These are phyloP conservation scores for Polysphondylium violaceum DNA, from an alignment of 78 protist genomes.

Conservation along the genomic window DNA sequence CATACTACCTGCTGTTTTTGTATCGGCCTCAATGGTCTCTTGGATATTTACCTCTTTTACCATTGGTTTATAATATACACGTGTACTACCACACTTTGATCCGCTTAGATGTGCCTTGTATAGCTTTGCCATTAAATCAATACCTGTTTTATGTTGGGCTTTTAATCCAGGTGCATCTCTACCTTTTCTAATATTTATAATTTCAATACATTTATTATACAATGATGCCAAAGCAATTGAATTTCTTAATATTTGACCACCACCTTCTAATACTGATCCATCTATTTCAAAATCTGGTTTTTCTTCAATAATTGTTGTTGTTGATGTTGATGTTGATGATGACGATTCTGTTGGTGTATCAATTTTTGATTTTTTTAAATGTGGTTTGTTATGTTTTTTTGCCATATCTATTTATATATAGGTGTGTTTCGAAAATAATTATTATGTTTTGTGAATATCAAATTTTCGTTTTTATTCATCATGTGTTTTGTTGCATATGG, in stretches of 20 bases:
- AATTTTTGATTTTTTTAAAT: slow-evolving; percentile 14
- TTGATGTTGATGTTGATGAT: too few relatives aligned
- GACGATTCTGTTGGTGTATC: neutral
- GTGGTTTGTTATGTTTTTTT: slow-evolving; percentile 23
- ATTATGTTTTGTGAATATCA: neutral
- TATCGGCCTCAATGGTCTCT: slow-evolving; percentile 59
- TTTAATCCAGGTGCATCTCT: slow-evolving; percentile 81
- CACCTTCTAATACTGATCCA: slow-evolving; percentile 87
- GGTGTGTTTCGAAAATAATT: neutral
- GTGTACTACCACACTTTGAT: neutral
- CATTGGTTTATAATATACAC: slow-evolving; percentile 48
- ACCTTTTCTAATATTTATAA: slow-evolving; percentile 74
- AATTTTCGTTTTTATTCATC: neutral
- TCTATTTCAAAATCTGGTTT: slow-evolving; percentile 31
- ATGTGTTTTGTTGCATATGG: too few relatives aligned
- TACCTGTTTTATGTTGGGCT: slow-evolving; percentile 83
- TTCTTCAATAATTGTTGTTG: neutral
- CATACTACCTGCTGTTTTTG: slow-evolving; percentile 82
- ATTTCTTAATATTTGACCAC: slow-evolving; percentile 89
- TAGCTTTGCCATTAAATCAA: slow-evolving; percentile 72
- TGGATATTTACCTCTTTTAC: neutral
- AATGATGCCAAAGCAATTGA: slow-evolving; percentile 61
- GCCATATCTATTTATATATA: neutral
- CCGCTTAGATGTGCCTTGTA: slow-evolving; percentile 49
- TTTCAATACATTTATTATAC: slow-evolving; percentile 25